Evolutionary conservation across 2,329 filamentous ascomycete genomes (phyloP), one percentile per base, ranked within the genome.

Genomic region (Paecilomyces sp.): DNA sequence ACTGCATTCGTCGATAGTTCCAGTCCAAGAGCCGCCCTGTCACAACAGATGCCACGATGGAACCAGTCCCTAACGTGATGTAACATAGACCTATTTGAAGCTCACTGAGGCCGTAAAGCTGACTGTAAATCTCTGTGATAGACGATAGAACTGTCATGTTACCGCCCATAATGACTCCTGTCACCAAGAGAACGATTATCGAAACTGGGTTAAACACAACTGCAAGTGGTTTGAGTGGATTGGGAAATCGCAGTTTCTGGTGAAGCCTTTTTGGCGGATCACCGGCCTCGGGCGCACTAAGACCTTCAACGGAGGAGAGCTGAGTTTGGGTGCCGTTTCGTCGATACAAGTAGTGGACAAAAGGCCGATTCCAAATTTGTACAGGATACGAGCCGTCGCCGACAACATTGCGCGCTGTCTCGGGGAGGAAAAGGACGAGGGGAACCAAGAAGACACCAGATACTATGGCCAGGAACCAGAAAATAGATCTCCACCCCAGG

Each of bases 1-100:
- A 88, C 87, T 51, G 30, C 28, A 2, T 13, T n/a, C 87, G 83
- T 13, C 85, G 80, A 71, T 90, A 93, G 70, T 92, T 91, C 80
- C 83, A 86, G 71, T 90, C 88, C 53, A 89, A 60, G 13, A 67
- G 52, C n/a, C 60, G 30, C 8, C 65, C 71, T 36, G 70, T 72
- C 2, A 58, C 41, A 15, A 68, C 61, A 15, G 67, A 63, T 30
- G 67, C 68, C 41, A 64, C 30, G 9, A 73, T 57, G 3, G 67
- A 67, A 5, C 70, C 70, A 8, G 68, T 22, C 0, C 69, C 69
- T 31, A 66, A 65, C 0, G 70, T 69, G 34, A 72, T 66, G 58
- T 68, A 74, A 60, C 69, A 69, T 5, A 75, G 65, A 15, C 72
- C 73, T 56, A 81, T 74, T 57, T 79, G 67, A 1, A 82, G 68